phyloP scores from a whole-genome alignment of 2,329 filamentous ascomycete species.

The Colletotrichum somersetense region DNA sequence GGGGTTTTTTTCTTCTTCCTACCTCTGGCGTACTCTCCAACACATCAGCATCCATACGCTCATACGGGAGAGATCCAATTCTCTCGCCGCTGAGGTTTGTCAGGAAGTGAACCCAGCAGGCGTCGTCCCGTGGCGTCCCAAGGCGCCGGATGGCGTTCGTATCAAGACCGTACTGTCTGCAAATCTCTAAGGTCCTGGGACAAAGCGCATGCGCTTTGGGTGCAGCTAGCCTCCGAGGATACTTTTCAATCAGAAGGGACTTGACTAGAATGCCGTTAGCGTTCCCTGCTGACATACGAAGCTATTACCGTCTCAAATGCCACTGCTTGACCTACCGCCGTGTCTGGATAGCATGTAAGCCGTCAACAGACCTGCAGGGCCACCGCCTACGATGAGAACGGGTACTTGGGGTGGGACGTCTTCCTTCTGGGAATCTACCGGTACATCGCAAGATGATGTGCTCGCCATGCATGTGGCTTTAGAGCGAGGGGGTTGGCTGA shows the following conservation, averaged over 20 bases:
- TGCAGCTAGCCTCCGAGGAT: constrained; percentile 47
- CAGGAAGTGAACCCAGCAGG: constrained; percentile 40
- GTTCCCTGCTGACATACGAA: constrained; percentile 28
- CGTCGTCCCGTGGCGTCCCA: constrained; percentile 33
- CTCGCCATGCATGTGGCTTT: background rate
- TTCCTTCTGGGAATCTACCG: background rate
- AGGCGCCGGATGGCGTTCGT: constrained; percentile 28
- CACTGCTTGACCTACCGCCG: constrained; percentile 32
- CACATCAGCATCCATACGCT: constrained; percentile 39
- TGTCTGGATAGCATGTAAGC: constrained; percentile 48
- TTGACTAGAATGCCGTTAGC: constrained; percentile 43
- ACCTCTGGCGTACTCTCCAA: constrained; percentile 40
- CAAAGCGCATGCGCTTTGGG: constrained; percentile 43
- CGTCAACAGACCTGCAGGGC: constrained; percentile 52
- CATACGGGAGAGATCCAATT: constrained; percentile 35
- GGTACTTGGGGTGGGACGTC: constrained; percentile 44
- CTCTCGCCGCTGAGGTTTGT: constrained; percentile 37
- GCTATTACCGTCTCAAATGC: background rate
- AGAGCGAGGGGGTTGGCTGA: background rate
- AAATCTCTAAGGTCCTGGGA: constrained; percentile 40
- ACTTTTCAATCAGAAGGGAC: constrained; percentile 50
- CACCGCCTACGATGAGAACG: constrained; percentile 54
- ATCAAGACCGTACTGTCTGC: constrained; percentile 38
- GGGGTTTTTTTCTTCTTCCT: background rate
- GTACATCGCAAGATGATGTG: background rate